Base-by-base conservation (phyloP, 345 rosid genomes). In the Clausena lansium region DNA sequence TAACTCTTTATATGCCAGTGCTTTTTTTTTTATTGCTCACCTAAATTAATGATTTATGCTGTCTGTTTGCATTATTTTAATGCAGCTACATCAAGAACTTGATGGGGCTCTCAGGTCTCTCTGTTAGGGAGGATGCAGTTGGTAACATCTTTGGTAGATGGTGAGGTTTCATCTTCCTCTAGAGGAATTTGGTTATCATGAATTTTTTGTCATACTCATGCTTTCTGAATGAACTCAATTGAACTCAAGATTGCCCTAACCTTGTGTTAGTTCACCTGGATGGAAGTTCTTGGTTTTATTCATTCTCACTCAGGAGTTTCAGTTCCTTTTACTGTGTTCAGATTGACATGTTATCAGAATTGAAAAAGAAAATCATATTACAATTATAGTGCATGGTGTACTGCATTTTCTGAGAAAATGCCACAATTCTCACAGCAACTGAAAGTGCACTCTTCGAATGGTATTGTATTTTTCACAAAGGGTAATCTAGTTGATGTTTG, bases 81-180 rank as follows among this genome's bases (percentile, higher is more conserved):
- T 78, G 75, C 80, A 93, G 99, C 83, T 93, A 91, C 67, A 77
- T 93, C 57, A 95, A 93, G 84, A 89, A 83, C 75, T 83, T 91
- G 84, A 90, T 95, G 98, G 87, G 84, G 79, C 89, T 89, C 13
- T 74, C 96, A 81, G 97, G 89, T 57, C 91, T 95, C 19, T 85
- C 90, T 65, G 88, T 95, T 38, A 89, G 96, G 88, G 98, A 95
- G 83, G 98, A 95, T 86, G 94, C 89, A 79, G 92, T 93, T 81
- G 99, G 99, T 32, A 93, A 95, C 86, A 93, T 95, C 78, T 95
- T 92, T 76, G 93, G 99, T 36, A 89, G 89, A 74, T 95, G 98
- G 96, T 95, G 76, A 84, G 97, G 85, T 74, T 54, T 20, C 73
- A 50, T 55, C 60, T 70, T 39, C 45, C 20, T 71, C 11, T 20